Evolutionary conservation across 208 protist species (phyloP).

Genomic region (Crithidia thermophila): DNA sequence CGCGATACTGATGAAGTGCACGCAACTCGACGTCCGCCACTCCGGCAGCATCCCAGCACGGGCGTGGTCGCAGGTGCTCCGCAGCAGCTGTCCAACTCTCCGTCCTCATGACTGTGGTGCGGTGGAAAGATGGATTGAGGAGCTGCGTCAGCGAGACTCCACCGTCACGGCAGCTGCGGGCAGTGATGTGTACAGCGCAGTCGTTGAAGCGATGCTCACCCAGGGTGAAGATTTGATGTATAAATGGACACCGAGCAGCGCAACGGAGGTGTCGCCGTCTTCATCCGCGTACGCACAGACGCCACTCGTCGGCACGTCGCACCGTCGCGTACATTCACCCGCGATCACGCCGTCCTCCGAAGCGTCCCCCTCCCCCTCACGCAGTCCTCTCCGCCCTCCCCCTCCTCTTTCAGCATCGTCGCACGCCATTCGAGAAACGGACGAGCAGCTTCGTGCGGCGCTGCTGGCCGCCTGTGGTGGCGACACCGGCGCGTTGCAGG

Average conservation of each 20-base stretch:
- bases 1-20: neutral
- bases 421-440: neutral
- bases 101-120: neutral
- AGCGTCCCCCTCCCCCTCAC: too few species aligned
- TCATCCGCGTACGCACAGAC: too few species aligned
- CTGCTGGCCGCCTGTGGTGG: conserved; percentile 36
- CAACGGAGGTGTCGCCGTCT: neutral
- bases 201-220: conserved; percentile 12
- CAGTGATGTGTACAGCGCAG: conserved; percentile 5
- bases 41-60: neutral
- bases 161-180: too few species aligned
- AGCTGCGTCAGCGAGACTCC: neutral
- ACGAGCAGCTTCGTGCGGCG: conserved; percentile 29
- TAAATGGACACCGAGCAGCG: too few species aligned
- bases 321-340: too few species aligned
- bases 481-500: conserved; percentile 35
- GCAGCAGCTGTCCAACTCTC: conserved; percentile 1
- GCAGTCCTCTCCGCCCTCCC: neutral
- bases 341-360: too few species aligned
- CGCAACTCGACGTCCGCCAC: conserved; percentile 3
- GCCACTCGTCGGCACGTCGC: too few species aligned
- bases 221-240: too few species aligned
- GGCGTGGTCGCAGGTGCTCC: conserved; percentile 8
- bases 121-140: conserved; percentile 3
- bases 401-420: neutral